Conservation (phyloP, 2,329 filamentous ascomycete species). For the Trichoderma atroviride region DNA sequence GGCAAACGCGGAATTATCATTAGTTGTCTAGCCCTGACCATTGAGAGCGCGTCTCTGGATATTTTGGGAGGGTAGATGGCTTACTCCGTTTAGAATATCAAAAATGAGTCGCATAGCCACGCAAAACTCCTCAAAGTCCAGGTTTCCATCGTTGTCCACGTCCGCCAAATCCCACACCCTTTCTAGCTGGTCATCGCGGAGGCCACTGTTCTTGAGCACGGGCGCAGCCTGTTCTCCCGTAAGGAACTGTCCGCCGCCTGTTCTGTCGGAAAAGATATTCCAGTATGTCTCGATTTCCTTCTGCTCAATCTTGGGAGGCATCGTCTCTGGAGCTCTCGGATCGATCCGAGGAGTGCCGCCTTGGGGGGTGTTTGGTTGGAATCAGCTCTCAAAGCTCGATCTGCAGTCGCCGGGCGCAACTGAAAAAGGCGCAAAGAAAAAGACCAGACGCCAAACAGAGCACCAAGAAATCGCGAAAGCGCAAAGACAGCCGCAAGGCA, state of each 20-base stretch:
- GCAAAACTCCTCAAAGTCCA: slow-evolving; percentile 99
- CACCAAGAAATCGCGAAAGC: slow-evolving; percentile 11
- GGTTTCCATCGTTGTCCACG: slow-evolving; percentile 93
- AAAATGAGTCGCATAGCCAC: slow-evolving; percentile 98
- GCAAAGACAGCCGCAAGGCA: slow-evolving; percentile 4
- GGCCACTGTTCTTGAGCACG: slow-evolving; percentile 64
- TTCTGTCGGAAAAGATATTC: slow-evolving; percentile 64
- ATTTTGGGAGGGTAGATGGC: slow-evolving; percentile 14
- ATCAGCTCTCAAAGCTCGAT: not conserved
- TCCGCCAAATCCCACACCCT: slow-evolving; percentile 96
- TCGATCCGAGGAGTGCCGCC: slow-evolving; percentile 14
- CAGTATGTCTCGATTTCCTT: slow-evolving; percentile 67
- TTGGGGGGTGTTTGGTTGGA: not conserved
- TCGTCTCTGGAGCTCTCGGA: slow-evolving; percentile 37
- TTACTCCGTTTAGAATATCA: slow-evolving; percentile 90
- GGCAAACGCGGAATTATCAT: slow-evolving; percentile 22
- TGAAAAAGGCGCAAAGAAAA: not conserved
- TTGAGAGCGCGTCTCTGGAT: not conserved
- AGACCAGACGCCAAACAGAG: not conserved
- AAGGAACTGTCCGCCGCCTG: slow-evolving; percentile 61
- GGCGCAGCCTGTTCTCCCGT: slow-evolving; percentile 65
- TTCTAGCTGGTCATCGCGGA: slow-evolving; percentile 80
- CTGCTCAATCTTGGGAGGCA: slow-evolving; percentile 63
- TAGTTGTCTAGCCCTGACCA: not conserved
- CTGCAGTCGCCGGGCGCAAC: slow-evolving; percentile 14